phyloP scores from a whole-genome alignment of 148 eudicot species.

The Camellia granthamiana region DNA sequence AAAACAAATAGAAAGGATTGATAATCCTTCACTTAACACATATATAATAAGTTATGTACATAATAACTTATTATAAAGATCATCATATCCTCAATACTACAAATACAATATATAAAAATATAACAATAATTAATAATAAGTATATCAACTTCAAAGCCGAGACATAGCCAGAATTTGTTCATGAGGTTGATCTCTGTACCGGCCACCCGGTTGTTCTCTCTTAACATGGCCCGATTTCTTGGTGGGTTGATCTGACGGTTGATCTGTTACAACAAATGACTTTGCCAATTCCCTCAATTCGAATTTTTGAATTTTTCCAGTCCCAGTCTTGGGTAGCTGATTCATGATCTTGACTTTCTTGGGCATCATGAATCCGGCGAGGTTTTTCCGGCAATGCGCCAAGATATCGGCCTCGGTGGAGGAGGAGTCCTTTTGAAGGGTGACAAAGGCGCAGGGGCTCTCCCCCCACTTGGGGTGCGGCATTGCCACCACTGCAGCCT shows the following conservation, averaged over 20 bases:
- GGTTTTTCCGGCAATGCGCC: constrained; percentile 49
- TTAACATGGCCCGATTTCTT: constrained; percentile 21
- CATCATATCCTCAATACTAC: too few species aligned
- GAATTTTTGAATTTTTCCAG: constrained; percentile 54
- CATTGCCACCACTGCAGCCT: constrained; percentile 82
- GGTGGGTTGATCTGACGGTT: constrained; percentile 8
- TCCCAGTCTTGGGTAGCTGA: constrained; percentile 58
- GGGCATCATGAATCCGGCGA: constrained; percentile 68
- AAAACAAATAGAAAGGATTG: too few species aligned
- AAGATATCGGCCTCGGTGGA: constrained; percentile 50
- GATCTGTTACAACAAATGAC: constrained; percentile 19
- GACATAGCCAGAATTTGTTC: constrained; percentile 34
- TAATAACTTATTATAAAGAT: too few species aligned
- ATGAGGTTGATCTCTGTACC: constrained; percentile 15
- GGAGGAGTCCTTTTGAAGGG: constrained; percentile 20
- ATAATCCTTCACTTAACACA: too few species aligned
- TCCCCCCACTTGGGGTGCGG: constrained; percentile 84
- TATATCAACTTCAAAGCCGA: constrained; percentile 32
- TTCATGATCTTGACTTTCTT: constrained; percentile 57
- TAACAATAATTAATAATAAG: background rate
- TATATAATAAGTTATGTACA: too few species aligned
- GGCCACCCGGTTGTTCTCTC: constrained; percentile 14
- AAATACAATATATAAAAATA: background rate
- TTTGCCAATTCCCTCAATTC: constrained; percentile 52
- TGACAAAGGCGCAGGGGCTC: constrained; percentile 80